Evolutionary conservation across 2,329 filamentous ascomycete genomes (phyloP), one percentile per base, ranked within the genome.

Genomic region (Pseudophaeomoniella oleicola): DNA sequence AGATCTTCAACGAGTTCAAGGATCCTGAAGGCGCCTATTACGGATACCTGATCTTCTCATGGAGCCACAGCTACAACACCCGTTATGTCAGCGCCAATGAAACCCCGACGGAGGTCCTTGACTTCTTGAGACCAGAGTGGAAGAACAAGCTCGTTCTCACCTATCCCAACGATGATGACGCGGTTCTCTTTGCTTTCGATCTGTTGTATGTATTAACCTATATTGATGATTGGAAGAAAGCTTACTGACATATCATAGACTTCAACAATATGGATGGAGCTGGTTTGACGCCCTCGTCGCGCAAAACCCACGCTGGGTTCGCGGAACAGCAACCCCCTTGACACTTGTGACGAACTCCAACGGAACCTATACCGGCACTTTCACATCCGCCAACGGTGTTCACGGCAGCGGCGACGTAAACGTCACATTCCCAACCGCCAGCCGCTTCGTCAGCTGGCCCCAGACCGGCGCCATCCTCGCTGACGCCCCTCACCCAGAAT

Each of bases 131-230:
- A 5, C 67, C 69, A 0, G 60, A 66, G 39, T 69, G 62, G 51
- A 72, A 72, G 51, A 52, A 65, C 40, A 71, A 67, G 48, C 52
- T 73, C 3, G 63, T 64, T 2, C 47, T 73, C 9, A 71, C 68
- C 0, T 72, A 72, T 38, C 71, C 70, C 6, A 71, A 72, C 40
- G 71, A 73, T 30, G 70, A 74, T 30, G 70, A 74, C 37, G 69
- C 70, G 0, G 62, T 73, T 27, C 52, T 69, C 0, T 72, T 57
- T 30, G 61, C 63, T 3, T 70, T 67, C 30, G 55, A 69, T 30
- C 50, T 68, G 2, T 60, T 72, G 60, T 63, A 48, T 55, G 59
- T 46, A 11, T 32, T 2, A 14, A 3, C 9, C 17, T 13, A 10
- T 29, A 10, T 19, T 18, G 6, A 29, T 5, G 14, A 11, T 15